Conservation (phyloP, 2,329 filamentous ascomycete genomes). For the Phyllosticta paracitricarpa region DNA sequence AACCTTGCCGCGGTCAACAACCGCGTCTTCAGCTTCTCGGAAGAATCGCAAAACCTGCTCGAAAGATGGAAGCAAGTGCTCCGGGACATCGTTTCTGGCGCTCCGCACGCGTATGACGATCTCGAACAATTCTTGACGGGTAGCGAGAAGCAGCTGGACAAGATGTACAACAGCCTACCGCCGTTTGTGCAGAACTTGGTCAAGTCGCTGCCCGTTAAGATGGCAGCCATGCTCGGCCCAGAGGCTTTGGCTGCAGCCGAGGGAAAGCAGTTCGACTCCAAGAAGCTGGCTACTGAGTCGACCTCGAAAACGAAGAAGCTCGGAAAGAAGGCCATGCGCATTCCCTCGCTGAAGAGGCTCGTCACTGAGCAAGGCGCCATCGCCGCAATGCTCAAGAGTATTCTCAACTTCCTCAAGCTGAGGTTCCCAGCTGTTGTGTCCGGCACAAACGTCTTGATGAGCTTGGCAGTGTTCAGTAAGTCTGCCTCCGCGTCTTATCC, state of each 20-base stretch:
- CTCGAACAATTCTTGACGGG: constrained; percentile 60
- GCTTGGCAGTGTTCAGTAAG: constrained; percentile 76
- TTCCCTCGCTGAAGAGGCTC: constrained; percentile 66
- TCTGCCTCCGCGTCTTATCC: constrained; percentile 15
- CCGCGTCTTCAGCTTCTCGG: constrained; percentile 72
- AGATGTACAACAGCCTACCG: constrained; percentile 59
- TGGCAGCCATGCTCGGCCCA: constrained; percentile 65
- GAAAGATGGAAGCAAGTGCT: constrained; percentile 80
- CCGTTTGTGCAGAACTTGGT: constrained; percentile 76
- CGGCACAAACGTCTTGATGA: constrained; percentile 86
- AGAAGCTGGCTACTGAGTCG: constrained; percentile 16
- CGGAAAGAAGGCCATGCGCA: constrained; percentile 54
- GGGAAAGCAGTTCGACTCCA: constrained; percentile 51
- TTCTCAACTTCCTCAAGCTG: constrained; percentile 76
- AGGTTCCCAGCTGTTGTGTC: constrained; percentile 78
- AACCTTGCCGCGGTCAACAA: constrained; percentile 79
- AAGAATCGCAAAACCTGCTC: constrained; percentile 72
- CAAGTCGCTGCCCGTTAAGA: constrained; percentile 70
- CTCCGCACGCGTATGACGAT: constrained; percentile 86
- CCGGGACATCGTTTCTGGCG: constrained; percentile 84
- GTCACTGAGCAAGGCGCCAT: constrained; percentile 81
- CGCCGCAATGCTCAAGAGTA: constrained; percentile 75
- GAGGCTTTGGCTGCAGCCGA: constrained; percentile 74
- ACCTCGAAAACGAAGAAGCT: constrained; percentile 21
- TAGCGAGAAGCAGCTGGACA: constrained; percentile 53